These are phyloP conservation scores for Oryza punctata DNA, from an alignment of 176 grass and related monocot genomes.

Conservation along the genomic window DNA sequence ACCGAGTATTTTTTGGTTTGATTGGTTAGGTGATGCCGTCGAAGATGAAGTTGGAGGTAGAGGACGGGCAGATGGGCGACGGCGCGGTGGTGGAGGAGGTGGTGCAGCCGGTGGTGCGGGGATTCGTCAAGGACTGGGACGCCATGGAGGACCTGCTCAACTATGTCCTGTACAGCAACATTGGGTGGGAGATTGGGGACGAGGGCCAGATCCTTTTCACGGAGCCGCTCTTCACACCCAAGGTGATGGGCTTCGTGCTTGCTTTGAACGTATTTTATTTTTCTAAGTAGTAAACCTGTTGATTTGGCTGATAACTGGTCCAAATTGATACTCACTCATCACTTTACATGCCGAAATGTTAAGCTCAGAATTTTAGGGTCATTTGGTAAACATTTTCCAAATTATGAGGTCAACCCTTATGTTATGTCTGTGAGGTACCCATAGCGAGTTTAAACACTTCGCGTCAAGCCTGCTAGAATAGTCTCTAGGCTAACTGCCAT, in stretches of 20 bases:
- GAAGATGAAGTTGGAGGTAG: conserved; percentile 82
- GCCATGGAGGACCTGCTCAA: conserved; percentile 93
- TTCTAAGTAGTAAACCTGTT: not conserved
- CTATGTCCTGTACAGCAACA: conserved; percentile 80
- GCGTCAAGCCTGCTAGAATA: not conserved
- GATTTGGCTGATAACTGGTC: not conserved
- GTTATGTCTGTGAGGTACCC: not conserved
- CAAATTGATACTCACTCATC: not conserved
- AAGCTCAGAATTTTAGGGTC: not conserved
- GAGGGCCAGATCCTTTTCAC: conserved; percentile 98
- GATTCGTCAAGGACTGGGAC: conserved; percentile 97
- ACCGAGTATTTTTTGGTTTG: not conserved
- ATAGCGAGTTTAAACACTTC: conserved; percentile 8
- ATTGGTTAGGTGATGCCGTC: conserved; percentile 76
- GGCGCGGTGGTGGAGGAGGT: conserved; percentile 67
- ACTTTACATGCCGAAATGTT: not conserved
- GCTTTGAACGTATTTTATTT: not conserved
- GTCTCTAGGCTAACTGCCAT: not conserved
- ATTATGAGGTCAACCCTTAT: conserved; percentile 12
- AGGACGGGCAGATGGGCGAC: conserved; percentile 56
- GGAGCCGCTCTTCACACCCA: conserved; percentile 87
- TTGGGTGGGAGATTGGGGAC: conserved; percentile 97
- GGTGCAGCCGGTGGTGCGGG: conserved; percentile 80
- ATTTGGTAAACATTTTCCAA: not conserved
- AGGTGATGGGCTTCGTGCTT: conserved; percentile 44